Evolutionary conservation across 352 stramenopile genomes (phyloP), one percentile per base, ranked within the genome.

Genomic region (Globisporangium acanthophoron): DNA sequence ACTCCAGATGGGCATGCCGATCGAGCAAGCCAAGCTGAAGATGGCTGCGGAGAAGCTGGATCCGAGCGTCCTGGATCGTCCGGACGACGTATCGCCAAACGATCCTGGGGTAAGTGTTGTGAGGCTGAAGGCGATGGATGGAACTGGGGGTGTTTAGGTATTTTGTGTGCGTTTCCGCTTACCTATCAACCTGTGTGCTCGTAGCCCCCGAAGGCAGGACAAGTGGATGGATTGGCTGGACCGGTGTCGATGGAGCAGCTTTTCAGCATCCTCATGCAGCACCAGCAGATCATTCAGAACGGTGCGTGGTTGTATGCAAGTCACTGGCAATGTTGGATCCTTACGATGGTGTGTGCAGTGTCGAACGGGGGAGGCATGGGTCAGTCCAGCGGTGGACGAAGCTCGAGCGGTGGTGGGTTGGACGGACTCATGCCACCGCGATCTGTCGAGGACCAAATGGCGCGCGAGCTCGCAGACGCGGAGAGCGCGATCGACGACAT

Each of bases 281-380:
- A 95, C 61, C 86, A 95, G 29, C 80, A 92, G 58, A 88, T 93
- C 45, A 92, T 95, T 47, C 83, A 92, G 37, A 83, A 90, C 78
- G 86, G 83, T 89, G 37, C 12, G 51, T 63, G 37, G 37, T 43
- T 18, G 2, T 5, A 3, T 15, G 3, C 18, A 13, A 12, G 35
- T 46, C 1, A 49, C 0, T 43, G 43, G 1, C 15, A 13, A 18
- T 18, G 12, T 39, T 9, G 8, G 9, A 8, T 39, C 31, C 31
- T 35, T 35, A 41, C 37, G 24, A 12, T 64, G n/a, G 4, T 47
- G 13, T 39, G 13, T 27, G 27, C 18, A 90, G 78, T 88, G 3
- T 86, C 80, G 43, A 79, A 41, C n/a, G 52, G 58, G 3, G 56
- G 56, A 0, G 56, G 61, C 12, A 45, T 59, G 47, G 39, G 37